These are phyloP conservation scores for Diaporthe sp. DNA, from an alignment of 2,329 filamentous ascomycete species.

Conservation along the genomic window DNA sequence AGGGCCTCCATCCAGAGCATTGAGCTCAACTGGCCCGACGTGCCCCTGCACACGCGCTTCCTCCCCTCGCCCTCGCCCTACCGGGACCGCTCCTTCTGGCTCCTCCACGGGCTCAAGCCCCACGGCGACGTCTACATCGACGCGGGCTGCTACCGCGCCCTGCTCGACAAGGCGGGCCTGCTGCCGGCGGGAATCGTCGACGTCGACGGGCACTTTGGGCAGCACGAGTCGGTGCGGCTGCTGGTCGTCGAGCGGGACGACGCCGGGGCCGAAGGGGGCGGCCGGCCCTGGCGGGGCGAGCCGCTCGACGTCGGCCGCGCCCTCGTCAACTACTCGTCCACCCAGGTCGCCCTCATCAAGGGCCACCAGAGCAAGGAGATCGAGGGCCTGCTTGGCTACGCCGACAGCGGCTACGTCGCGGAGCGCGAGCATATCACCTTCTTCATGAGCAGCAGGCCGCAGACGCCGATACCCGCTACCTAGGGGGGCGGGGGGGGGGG, in stretches of 20 bases:
- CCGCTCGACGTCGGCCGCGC: conserved; percentile 86
- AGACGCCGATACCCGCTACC: conserved; percentile 57
- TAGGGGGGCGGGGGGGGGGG: conserved; percentile 38
- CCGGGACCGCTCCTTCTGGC: conserved; percentile 96
- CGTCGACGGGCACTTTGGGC: conserved; percentile 88
- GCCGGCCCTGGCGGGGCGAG: conserved; percentile 63
- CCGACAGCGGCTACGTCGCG: conserved; percentile 94
- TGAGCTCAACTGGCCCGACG: conserved; percentile 54
- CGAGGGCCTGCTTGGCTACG: conserved; percentile 84
- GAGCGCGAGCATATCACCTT: conserved; percentile 90
- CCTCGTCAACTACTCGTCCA: conserved; percentile 91
- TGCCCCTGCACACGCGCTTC: conserved; percentile 92
- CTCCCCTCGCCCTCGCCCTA: conserved; percentile 87
- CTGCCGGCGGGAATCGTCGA: conserved; percentile 92
- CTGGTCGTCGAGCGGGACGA: conserved; percentile 78
- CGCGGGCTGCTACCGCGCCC: conserved; percentile 84
- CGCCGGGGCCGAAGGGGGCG: conserved; percentile 52
- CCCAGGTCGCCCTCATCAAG: conserved; percentile 86
- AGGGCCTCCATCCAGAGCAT: conserved; percentile 57
- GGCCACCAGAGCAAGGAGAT: conserved; percentile 89
- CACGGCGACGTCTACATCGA: conserved; percentile 96
- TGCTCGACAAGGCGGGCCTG: conserved; percentile 86
- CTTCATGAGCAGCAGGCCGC: conserved; percentile 68
- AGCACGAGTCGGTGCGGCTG: conserved; percentile 92
- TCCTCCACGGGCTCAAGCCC: conserved; percentile 90